A percentile compares a stretch with the other conserved stretches of the same genome.
phyloP scores from a whole-genome alignment of 176 grass and related monocot species.

The Hordeum marinum region DNA sequence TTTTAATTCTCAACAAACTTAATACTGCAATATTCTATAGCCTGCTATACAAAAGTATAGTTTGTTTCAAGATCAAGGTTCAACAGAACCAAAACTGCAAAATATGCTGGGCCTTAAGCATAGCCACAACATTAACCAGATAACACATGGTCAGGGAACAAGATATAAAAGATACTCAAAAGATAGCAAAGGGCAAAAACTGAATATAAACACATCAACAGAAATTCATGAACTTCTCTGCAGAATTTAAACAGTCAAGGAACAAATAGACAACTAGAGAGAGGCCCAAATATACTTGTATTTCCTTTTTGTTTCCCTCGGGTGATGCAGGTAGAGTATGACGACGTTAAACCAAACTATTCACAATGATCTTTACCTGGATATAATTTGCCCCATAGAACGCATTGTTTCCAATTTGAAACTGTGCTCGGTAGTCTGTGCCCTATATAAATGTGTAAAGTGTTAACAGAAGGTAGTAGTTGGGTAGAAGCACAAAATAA shows the following conservation, averaged over 20 bases:
- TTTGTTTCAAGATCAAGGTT: not conserved
- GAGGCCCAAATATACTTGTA: not conserved
- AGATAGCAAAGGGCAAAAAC: not conserved
- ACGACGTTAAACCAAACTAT: not conserved
- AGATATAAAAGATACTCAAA: not conserved
- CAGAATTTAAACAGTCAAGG: constrained; percentile 20
- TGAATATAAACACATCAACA: not conserved
- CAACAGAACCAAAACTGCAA: not conserved
- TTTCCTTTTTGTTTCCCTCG: not conserved
- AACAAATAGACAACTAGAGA: not conserved
- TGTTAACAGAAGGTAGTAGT: constrained; percentile 15
- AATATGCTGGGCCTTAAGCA: not conserved
- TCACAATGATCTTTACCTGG: constrained; percentile 54
- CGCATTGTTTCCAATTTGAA: constrained; percentile 98
- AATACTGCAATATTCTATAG: not conserved
- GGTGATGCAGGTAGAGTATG: not conserved
- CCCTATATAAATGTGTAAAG: constrained; percentile 53
- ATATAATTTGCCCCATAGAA: constrained; percentile 99
- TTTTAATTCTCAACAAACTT: not conserved
- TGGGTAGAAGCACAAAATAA: not conserved
- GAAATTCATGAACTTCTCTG: not conserved
- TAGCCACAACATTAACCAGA: constrained; percentile 1
- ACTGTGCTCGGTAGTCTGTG: constrained; percentile 75
- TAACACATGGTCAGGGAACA: not conserved
- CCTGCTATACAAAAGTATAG: not conserved